These are phyloP conservation scores for Kwoniella dendrophila DNA, from an alignment of 768 basidiomycete genomes.

Conservation along the genomic window DNA sequence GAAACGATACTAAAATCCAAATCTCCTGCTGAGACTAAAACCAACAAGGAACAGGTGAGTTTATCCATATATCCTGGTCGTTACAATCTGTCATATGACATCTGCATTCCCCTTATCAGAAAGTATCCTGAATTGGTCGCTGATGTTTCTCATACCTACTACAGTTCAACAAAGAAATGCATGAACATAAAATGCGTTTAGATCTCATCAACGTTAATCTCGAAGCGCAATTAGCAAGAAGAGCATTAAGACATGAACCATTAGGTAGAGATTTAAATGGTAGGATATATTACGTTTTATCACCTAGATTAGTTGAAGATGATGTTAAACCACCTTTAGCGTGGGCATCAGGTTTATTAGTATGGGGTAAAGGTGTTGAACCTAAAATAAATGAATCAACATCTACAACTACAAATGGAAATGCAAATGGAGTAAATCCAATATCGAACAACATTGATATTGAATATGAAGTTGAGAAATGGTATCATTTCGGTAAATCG, in stretches of 20 bases:
- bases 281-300: slow-evolving; percentile 36
- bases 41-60: slow-evolving; percentile 27
- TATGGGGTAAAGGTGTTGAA: slow-evolving; percentile 28
- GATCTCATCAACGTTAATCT: slow-evolving; percentile 36
- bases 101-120: too few species aligned
- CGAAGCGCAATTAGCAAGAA: slow-evolving; percentile 16
- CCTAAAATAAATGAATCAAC: neutral
- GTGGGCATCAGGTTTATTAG: slow-evolving; percentile 42
- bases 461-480: slow-evolving; percentile 35
- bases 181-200: slow-evolving; percentile 16
- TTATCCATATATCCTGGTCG: neutral
- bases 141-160: neutral
- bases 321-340: slow-evolving; percentile 31
- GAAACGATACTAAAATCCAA: slow-evolving; percentile 24
- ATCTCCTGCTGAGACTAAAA: slow-evolving; percentile 31
- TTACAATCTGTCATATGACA: too few species aligned
- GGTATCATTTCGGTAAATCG: slow-evolving; percentile 43
- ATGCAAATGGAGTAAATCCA: too few species aligned
- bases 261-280: slow-evolving; percentile 41
- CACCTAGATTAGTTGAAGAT: slow-evolving; percentile 25
- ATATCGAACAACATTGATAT: too few species aligned
- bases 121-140: neutral
- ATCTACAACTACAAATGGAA: too few species aligned
- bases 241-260: slow-evolving; percentile 28
- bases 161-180: slow-evolving; percentile 15